Base-by-base conservation (phyloP, 305 asterid species). In the Salvia sclarea region DNA sequence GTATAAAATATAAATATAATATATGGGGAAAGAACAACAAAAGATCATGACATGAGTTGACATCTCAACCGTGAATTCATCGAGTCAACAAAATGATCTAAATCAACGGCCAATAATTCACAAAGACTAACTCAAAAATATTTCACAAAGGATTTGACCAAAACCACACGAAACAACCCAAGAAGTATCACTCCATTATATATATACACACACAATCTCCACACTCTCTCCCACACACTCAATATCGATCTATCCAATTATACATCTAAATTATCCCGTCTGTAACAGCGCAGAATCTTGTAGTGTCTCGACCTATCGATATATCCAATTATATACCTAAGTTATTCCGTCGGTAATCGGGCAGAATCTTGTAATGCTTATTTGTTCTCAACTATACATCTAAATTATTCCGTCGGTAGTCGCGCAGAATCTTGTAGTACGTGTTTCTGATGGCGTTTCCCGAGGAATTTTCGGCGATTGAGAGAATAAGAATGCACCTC, bases 401-500 rank as follows among this genome's bases (percentile, higher is more conserved):
- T n/a, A n/a, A n/a, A n/a, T n/a, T n/a, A n/a, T n/a, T n/a, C n/a
- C n/a, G n/a, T n/a, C n/a, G n/a, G n/a, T n/a, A n/a, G n/a, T n/a
- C n/a, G n/a, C n/a, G n/a, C n/a, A n/a, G n/a, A n/a, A n/a, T n/a
- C n/a, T n/a, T n/a, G n/a, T n/a, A n/a, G n/a, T n/a, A n/a, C n/a
- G n/a, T 4, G 30, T 25, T 25, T 25, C 6, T 28, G 3, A 80
- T 80, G 78, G 75, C 66, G 24, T 62, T 48, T 22, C 61, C 43
- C 28, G 75, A 18, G 37, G 82, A 80, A 58, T 64, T 54, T 60
- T 76, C 84, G 7, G 75, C 77, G 2, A 59, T 82, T 35, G 81
- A 79, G 53, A 68, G 43, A 61, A 82, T 82, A 47, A 66, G 80
- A 40, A 52, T 71, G 70, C 80, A 79, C 60, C 84, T 82, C 20